phyloP scores from a whole-genome alignment of 495 filamentous ascomycete species.

The Cenococcum geophilum region DNA sequence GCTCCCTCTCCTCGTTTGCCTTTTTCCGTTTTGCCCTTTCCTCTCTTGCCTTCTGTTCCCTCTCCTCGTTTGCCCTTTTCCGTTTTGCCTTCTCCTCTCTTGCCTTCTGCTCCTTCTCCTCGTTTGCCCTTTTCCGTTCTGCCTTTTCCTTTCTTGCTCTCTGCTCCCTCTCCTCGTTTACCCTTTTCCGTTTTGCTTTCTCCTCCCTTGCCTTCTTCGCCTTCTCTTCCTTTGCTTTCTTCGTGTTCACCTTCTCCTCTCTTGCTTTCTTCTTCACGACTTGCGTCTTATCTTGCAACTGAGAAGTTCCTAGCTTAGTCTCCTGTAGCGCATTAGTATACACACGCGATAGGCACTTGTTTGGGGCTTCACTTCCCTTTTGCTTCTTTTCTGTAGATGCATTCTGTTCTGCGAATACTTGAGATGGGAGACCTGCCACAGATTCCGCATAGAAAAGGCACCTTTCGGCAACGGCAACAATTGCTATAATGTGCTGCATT shows the following conservation, averaged over 20 bases:
- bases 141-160: conserved; percentile 19
- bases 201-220: neutral
- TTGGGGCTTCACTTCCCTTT: no score
- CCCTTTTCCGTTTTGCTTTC: conserved; percentile 10
- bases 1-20: neutral
- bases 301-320: neutral
- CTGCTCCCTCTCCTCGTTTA: conserved; percentile 11
- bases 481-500: neutral
- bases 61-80: neutral
- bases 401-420: no score
- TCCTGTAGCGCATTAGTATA: neutral
- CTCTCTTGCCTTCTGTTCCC: no score
- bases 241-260: conserved; percentile 11
- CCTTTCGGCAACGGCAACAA: neutral
- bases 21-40: neutral
- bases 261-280: neutral
- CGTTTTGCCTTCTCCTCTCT: conserved; percentile 10
- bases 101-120: conserved; percentile 9
- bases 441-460: neutral
- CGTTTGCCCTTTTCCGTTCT: conserved; percentile 20
- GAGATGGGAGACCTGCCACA: neutral
- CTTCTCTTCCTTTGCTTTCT: neutral
- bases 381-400: no score
- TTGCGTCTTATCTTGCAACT: neutral
- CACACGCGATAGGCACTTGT: neutral